phyloP scores from a whole-genome alignment of 139 green algal genomes.

The Microglena sp. region DNA sequence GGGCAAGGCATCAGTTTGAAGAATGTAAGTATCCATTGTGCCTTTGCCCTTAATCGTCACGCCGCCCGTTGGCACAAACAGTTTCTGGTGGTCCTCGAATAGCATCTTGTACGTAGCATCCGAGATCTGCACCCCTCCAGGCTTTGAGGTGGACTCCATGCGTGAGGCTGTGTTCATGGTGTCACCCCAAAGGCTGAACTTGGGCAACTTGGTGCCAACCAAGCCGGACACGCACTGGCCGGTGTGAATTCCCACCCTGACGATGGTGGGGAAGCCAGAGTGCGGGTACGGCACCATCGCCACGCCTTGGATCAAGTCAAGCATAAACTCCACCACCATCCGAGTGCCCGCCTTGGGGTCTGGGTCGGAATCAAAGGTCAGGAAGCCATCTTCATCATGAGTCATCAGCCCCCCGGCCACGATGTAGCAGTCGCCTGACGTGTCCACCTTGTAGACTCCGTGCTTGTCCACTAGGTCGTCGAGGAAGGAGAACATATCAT shows the following conservation, averaged over 20 bases:
- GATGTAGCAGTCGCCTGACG: conserved; percentile 10
- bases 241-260: conserved; percentile 12
- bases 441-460: conserved; percentile 16
- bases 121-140: too few relatives aligned
- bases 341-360: neutral
- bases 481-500: conserved; percentile 16
- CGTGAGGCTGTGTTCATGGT: too few relatives aligned
- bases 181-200: conserved; percentile 26
- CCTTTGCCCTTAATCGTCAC: too few relatives aligned
- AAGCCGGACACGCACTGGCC: conserved; percentile 11
- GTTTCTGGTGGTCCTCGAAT: too few relatives aligned
- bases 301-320: conserved; percentile 6
- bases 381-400: conserved; percentile 4
- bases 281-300: conserved; percentile 22
- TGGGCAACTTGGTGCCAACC: conserved; percentile 13
- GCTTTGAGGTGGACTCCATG: too few relatives aligned
- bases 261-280: conserved; percentile 1
- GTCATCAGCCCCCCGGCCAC: conserved; percentile 7
- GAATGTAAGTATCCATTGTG: too few relatives aligned
- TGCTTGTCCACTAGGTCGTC: conserved; percentile 4
- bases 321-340: conserved; percentile 12
- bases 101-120: too few relatives aligned
- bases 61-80: neutral
- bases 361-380: neutral
- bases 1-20: too few relatives aligned